phyloP scores from a whole-genome alignment of 768 basidiomycete species.

The Amylocystis lapponica region DNA sequence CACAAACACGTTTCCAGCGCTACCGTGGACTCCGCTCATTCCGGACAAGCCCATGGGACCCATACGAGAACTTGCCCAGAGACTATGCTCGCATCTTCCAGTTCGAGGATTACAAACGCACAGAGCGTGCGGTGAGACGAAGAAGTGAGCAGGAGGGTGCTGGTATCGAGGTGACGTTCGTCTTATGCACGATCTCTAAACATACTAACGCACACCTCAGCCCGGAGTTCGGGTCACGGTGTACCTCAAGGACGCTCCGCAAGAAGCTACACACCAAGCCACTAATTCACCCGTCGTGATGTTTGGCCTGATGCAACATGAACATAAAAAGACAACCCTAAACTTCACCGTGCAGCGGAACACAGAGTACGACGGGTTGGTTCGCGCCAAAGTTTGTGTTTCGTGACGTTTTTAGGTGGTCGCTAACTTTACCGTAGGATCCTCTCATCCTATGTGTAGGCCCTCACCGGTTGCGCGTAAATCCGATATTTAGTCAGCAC shows the following conservation, averaged over 20 bases:
- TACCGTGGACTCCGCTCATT: constrained; percentile 90
- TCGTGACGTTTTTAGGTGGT: neutral
- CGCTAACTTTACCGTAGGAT: constrained; percentile 46
- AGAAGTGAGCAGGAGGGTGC: constrained; percentile 56
- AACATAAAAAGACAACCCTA: constrained; percentile 90
- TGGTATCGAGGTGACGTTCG: constrained; percentile 56
- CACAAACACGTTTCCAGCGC: constrained; percentile 80
- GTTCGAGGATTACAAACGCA: constrained; percentile 91
- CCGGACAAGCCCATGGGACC: constrained; percentile 96
- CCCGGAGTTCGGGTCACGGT: constrained; percentile 78
- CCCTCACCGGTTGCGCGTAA: constrained; percentile 76
- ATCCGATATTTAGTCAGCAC: constrained; percentile 91
- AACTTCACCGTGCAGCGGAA: constrained; percentile 94
- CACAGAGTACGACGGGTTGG: constrained; percentile 85
- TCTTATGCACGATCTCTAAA: too few species aligned
- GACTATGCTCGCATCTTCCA: constrained; percentile 96
- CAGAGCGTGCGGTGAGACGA: constrained; percentile 64
- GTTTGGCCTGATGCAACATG: constrained; percentile 86
- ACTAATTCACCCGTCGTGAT: constrained; percentile 49
- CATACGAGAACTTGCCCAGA: constrained; percentile 89
- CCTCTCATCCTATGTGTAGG: constrained; percentile 86
- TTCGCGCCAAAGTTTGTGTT: constrained; percentile 75
- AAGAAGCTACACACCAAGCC: constrained; percentile 38
- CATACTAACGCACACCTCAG: constrained; percentile 37
- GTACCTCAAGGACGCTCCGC: constrained; percentile 69